These are phyloP conservation scores for Arthrobotrys conoides DNA, from an alignment of 2,329 filamentous ascomycete species.

Conservation along the genomic window DNA sequence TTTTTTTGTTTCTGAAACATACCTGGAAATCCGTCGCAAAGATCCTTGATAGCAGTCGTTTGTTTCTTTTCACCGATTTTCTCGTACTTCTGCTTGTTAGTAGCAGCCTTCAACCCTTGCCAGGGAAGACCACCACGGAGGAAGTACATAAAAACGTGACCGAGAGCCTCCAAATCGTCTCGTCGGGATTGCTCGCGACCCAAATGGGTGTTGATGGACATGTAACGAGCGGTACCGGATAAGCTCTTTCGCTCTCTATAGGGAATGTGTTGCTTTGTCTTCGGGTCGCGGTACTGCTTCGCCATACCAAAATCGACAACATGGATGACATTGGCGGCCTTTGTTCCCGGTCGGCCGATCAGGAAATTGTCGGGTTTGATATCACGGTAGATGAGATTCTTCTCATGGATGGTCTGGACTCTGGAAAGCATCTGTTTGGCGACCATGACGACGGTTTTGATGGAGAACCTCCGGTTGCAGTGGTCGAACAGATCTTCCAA, in stretches of 20 bases:
- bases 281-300: conserved; percentile 98
- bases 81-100: conserved; percentile 97
- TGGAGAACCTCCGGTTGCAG: conserved; percentile 92
- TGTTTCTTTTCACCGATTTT: conserved; percentile 99
- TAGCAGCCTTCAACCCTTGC: conserved; percentile 81
- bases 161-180: conserved; percentile 92
- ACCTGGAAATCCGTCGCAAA: conserved; percentile 93
- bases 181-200: conserved; percentile 95
- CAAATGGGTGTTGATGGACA: conserved; percentile 99
- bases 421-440: conserved; percentile 91
- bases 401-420: conserved; percentile 95
- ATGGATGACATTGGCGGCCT: conserved; percentile 97
- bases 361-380: conserved; percentile 99
- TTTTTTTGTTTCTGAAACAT: conserved; percentile 64
- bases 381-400: conserved; percentile 98
- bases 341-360: conserved; percentile 90
- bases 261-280: conserved; percentile 98
- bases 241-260: conserved; percentile 97
- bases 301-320: conserved; percentile 99
- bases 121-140: conserved; percentile 79
- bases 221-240: conserved; percentile 96
- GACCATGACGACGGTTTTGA: conserved; percentile 99
- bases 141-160: conserved; percentile 83
- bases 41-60: conserved; percentile 94
- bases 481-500: conserved; percentile 98